Evolutionary conservation across 805 yeast genomes (phyloP).

Genomic region (Candida broadrunensis): DNA sequence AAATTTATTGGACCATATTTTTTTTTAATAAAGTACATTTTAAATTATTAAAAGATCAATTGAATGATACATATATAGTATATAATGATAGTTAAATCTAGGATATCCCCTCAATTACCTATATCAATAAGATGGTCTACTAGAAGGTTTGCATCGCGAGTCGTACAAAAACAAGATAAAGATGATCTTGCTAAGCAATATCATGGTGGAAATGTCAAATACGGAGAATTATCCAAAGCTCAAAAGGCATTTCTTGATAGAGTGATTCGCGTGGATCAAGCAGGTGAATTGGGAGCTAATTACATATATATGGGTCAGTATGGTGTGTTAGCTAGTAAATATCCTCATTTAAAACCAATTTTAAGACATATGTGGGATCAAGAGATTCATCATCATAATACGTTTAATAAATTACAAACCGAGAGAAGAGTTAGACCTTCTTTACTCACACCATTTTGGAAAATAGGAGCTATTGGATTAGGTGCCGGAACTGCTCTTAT

Average conservation of each 20-base stretch:
- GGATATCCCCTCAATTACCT: neutral
- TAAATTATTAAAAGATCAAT: no score
- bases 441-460: constrained; percentile 89
- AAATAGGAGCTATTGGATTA: constrained; percentile 79
- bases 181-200: constrained; percentile 12
- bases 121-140: neutral
- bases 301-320: constrained; percentile 91
- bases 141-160: no score
- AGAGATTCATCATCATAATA: constrained; percentile 84
- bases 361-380: constrained; percentile 98
- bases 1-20: no score
- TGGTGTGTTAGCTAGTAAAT: constrained; percentile 62
- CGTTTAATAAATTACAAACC: constrained; percentile 76
- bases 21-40: no score
- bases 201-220: constrained; percentile 24
- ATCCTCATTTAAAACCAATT: constrained; percentile 75
- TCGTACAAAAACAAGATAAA: no score
- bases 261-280: constrained; percentile 89
- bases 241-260: constrained; percentile 72
- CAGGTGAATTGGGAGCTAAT: constrained; percentile 96
- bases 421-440: constrained; percentile 88
- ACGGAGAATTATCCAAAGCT: constrained; percentile 44
- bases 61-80: no score
- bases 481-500: constrained; percentile 85
- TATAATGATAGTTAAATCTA: neutral